Evolutionary conservation across 441 rosid species (phyloP), one percentile per base, ranked within the genome.

Genomic region (Erysimum cheiri): DNA sequence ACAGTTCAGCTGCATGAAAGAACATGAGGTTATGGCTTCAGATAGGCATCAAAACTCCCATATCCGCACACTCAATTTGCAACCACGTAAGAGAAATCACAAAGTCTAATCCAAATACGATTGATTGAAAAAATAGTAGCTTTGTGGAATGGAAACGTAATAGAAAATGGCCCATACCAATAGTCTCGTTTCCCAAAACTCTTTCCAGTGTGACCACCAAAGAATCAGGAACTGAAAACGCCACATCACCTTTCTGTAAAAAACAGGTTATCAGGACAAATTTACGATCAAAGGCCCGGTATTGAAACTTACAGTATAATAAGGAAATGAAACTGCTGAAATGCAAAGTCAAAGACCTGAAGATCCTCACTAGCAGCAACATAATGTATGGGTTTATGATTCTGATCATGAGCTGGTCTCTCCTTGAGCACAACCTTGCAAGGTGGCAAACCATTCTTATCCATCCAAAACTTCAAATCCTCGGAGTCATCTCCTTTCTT

Each of bases 401-500:
- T 86, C 69, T 80, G 81, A 67, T 91, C 82, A 72, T 81, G 86
- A 0, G 96, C 86, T 26, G 93, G 87, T 78, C 81, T 85, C 63
- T 91, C 98, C 68, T 84, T 78, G 24, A 94, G 88, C 48, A 85
- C 60, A 60, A 91, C 91, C 73, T 88, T 91, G 71, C 97, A 91
- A 69, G 91, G 91, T 73, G 98, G 98, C 55, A 91, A 75, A 15
- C 98, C 98, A 5, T 88, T 91, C 74, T 83, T 81, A 72, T 88
- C 96, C 98, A 94, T 87, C 97, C 96, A 94, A 6, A 78, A 63
- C 83, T 90, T 94, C 84, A 94, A 83, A 81, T 89, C 97, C 28
- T 60, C 83, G 3, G 63, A 57, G 6, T 78, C 87, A 71, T 80
- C 86, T 17, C 75, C 88, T 11, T 66, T 88, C 80, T 79, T 80